Conservation (phyloP, 768 basidiomycete species). For the Mycena capillaripes region DNA sequence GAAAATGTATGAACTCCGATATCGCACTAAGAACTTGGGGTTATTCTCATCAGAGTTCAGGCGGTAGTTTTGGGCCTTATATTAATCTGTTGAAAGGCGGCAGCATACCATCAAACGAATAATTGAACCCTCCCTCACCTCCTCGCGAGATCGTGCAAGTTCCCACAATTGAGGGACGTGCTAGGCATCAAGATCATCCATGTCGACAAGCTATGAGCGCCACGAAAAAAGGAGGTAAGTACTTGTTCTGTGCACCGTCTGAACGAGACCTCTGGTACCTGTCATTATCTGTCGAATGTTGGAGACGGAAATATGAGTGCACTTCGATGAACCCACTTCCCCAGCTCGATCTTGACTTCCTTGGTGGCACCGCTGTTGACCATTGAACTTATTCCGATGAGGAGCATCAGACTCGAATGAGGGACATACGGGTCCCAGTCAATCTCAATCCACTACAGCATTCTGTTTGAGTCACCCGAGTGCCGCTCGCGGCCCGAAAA, state of each 20-base stretch:
- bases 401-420: not conserved
- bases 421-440: not conserved
- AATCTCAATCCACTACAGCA: not conserved
- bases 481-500: not conserved
- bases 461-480: not conserved
- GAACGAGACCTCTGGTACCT: not conserved
- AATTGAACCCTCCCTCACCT: conserved; percentile 3
- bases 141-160: not conserved
- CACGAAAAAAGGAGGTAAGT: not conserved
- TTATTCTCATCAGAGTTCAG: not conserved
- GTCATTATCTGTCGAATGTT: not conserved
- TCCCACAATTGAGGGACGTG: not conserved
- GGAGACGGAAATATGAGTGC: not conserved
- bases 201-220: not conserved
- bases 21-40: not conserved
- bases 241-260: not conserved
- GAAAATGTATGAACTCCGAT: not conserved
- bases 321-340: not conserved
- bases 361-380: not conserved
- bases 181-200: not conserved
- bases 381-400: too few relatives aligned
- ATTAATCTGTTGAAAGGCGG: not conserved
- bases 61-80: not conserved
- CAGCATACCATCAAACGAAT: too few relatives aligned
- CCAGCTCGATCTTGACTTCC: not conserved